Percentiles rank a stretch among this genome's conserved stretches.
Evolutionary conservation across 2,329 filamentous ascomycete genomes (phyloP).

Genomic region (Microthyrium microscopicum): DNA sequence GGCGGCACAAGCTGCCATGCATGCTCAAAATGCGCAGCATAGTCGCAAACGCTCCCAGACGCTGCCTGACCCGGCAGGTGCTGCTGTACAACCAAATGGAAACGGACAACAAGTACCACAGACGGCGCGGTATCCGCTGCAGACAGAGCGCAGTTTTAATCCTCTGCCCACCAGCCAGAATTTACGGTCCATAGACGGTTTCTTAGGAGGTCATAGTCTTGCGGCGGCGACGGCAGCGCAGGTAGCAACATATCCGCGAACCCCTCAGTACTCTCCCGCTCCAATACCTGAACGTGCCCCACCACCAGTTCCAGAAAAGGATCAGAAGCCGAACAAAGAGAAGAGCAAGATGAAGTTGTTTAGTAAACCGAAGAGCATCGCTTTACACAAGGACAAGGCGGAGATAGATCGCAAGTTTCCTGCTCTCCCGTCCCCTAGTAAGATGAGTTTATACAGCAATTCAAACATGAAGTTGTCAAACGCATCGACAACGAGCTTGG

Average conservation of each 20-base stretch:
- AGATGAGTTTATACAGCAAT: constrained; percentile 43
- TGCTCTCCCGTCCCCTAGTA: constrained; percentile 55
- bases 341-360: constrained; percentile 73
- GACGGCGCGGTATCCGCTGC: constrained; percentile 1
- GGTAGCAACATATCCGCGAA: constrained; percentile 34
- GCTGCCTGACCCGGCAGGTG: constrained; percentile 36
- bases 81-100: constrained; percentile 6
- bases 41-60: constrained; percentile 58
- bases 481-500: constrained; percentile 53
- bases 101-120: constrained; percentile 5
- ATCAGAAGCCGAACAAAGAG: constrained; percentile 45
- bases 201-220: constrained; percentile 41
- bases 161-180: constrained; percentile 6
- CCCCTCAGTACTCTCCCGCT: constrained; percentile 16
- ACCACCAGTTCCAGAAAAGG: constrained; percentile 29
- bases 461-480: constrained; percentile 46
- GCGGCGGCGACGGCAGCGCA: constrained; percentile 58
- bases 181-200: constrained; percentile 41
- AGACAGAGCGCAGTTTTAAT: too few species aligned
- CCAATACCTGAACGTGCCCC: constrained; percentile 13
- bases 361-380: constrained; percentile 59
- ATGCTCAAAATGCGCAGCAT: constrained; percentile 40
- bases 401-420: constrained; percentile 38
- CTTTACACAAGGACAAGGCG: constrained; percentile 51
- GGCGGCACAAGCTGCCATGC: constrained; percentile 58